Conservation (phyloP, 2,329 filamentous ascomycete genomes). For the Colletotrichum simmondsii region DNA sequence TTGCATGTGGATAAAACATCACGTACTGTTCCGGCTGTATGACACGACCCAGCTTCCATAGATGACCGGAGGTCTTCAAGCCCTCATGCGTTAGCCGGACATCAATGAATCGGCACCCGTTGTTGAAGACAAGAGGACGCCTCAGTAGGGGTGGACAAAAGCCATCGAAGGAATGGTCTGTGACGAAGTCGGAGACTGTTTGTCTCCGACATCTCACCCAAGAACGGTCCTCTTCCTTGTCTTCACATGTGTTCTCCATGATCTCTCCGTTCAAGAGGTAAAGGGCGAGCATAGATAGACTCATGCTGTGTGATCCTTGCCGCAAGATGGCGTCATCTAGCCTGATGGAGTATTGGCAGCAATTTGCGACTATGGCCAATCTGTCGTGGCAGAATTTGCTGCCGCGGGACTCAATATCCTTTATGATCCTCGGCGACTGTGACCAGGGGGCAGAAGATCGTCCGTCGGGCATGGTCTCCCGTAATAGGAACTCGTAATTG, state of each 20-base stretch:
- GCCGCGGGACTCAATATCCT: background rate
- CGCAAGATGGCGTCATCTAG: background rate
- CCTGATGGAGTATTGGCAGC: slow-evolving; percentile 3
- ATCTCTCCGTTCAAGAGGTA: slow-evolving; percentile 4
- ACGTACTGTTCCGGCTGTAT: no score
- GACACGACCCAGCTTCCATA: background rate
- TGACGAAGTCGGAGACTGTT: background rate
- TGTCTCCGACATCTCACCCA: background rate
- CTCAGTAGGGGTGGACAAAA: background rate
- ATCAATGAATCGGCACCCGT: background rate
- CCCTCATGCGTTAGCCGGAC: background rate
- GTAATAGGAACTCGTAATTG: background rate
- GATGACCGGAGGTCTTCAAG: background rate
- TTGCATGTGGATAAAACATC: no score
- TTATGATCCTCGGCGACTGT: background rate
- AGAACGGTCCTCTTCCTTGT: accelerated
- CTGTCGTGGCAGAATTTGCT: background rate
- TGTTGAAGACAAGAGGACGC: background rate
- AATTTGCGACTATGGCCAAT: slow-evolving; percentile 5
- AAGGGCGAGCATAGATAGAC: background rate
- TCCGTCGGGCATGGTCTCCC: background rate
- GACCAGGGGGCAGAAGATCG: background rate
- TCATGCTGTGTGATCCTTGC: background rate
- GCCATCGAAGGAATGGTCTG: background rate
- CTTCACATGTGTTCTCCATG: background rate